Evolutionary conservation across 345 rosid species (phyloP).

Genomic region (Linum trigynum): DNA sequence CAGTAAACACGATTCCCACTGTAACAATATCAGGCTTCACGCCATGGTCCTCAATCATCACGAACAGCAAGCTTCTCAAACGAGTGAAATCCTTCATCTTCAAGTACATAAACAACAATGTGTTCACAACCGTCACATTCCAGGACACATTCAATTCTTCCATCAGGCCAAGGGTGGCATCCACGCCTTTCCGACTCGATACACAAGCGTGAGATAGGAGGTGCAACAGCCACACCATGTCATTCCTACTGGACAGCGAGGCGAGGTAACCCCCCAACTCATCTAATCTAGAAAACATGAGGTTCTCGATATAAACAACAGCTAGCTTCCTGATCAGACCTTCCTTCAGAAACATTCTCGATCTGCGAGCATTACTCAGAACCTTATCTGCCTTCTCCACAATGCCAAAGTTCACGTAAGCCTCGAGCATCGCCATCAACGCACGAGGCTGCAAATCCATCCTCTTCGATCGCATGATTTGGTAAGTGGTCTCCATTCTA

Average conservation of each 20-base stretch:
- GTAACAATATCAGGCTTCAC: constrained; percentile 62
- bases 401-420: constrained; percentile 46
- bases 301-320: constrained; percentile 41
- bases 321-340: constrained; percentile 51
- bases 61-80: constrained; percentile 27
- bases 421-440: constrained; percentile 51
- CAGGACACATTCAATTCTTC: constrained; percentile 39
- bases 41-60: constrained; percentile 15
- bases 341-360: constrained; percentile 32
- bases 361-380: constrained; percentile 25
- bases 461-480: constrained; percentile 33
- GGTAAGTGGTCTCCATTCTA: constrained; percentile 47
- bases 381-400: constrained; percentile 52
- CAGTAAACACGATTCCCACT: constrained; percentile 47
- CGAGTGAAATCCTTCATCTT: constrained; percentile 48
- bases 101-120: constrained; percentile 35
- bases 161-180: constrained; percentile 40
- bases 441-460: constrained; percentile 42
- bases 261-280: constrained; percentile 39
- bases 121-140: constrained; percentile 42
- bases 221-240: constrained; percentile 53
- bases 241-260: constrained; percentile 30
- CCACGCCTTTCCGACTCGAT: constrained; percentile 57
- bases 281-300: constrained; percentile 62
- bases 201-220: constrained; percentile 53